Evolutionary conservation across 2,329 filamentous ascomycete species (phyloP).

Genomic region (Chaetomiaceae sp.): DNA sequence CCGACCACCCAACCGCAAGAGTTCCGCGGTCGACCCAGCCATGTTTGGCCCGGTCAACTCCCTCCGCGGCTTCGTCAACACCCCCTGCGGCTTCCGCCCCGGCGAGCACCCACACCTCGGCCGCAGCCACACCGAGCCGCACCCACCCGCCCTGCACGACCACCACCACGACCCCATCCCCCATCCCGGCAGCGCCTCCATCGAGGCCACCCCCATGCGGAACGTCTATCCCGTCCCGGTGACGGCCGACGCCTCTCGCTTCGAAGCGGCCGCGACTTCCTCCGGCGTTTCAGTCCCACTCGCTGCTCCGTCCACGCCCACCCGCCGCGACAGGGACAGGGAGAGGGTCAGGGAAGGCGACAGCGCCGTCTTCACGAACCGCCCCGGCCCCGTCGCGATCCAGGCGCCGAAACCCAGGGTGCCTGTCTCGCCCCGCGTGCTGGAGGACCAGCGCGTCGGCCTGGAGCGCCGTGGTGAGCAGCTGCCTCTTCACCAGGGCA

Average conservation of each 20-base stretch:
- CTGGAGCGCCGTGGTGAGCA: conserved; percentile 15
- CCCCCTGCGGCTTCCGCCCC: conserved; percentile 49
- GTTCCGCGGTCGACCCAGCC: conserved; percentile 51
- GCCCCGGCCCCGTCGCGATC: conserved; percentile 60
- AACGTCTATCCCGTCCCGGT: conserved; percentile 63
- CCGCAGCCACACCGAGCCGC: conserved; percentile 22
- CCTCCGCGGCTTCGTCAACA: conserved; percentile 51
- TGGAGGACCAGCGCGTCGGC: conserved; percentile 44
- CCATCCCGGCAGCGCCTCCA: conserved; percentile 34
- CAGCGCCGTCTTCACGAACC: conserved; percentile 19
- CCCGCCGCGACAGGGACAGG: conserved; percentile 5
- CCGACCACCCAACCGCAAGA: conserved; percentile 34
- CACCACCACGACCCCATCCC: conserved; percentile 33
- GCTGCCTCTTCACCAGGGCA: conserved; percentile 4
- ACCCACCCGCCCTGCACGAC: conserved; percentile 27
- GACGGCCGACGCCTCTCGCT: conserved; percentile 58
- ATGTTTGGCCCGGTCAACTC: conserved; percentile 59
- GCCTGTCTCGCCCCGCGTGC: conserved; percentile 66
- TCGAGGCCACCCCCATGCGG: conserved; percentile 46
- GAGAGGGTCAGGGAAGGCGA: conserved; percentile 1
- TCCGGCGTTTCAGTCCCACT: conserved; percentile 40
- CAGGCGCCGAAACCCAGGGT: conserved; percentile 78
- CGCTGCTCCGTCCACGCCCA: conserved; percentile 9
- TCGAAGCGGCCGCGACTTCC: conserved; percentile 52
- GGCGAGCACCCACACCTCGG: conserved; percentile 23